phyloP scores from a whole-genome alignment of 495 filamentous ascomycete species.

The Xylaria acuta region DNA sequence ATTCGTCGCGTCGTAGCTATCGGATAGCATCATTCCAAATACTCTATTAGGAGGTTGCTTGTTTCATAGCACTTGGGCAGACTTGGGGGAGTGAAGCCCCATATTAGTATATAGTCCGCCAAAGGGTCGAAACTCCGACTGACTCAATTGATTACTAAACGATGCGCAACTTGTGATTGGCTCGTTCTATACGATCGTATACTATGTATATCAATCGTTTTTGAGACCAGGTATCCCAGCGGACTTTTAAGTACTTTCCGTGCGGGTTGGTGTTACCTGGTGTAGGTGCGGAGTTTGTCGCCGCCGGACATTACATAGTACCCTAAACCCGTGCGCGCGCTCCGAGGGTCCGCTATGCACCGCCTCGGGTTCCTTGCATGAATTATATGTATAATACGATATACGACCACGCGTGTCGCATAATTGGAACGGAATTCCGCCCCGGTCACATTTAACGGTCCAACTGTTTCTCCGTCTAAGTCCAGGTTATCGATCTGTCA shows the following conservation, averaged over 20 bases:
- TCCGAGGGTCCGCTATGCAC: background rate
- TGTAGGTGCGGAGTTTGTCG: background rate
- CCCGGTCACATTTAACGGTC: background rate
- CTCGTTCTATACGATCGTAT: background rate
- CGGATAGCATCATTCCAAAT: slow-evolving; percentile 4
- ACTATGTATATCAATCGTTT: background rate
- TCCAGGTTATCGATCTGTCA: background rate
- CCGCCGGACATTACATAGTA: background rate
- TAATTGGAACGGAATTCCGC: background rate
- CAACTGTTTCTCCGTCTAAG: background rate
- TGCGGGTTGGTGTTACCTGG: background rate
- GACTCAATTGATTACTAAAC: background rate
- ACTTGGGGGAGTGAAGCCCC: background rate
- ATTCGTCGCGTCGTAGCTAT: background rate
- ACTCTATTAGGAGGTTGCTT: background rate
- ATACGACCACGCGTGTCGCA: background rate
- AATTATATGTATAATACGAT: background rate
- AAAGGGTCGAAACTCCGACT: background rate
- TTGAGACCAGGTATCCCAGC: background rate
- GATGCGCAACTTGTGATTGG: background rate
- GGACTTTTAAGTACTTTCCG: background rate
- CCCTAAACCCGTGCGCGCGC: background rate
- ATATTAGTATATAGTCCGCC: background rate
- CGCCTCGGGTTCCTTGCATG: background rate
- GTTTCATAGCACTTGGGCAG: background rate